phyloP scores from a whole-genome alignment of 2,329 filamentous ascomycete species.

The Pseudopyricularia javanii region DNA sequence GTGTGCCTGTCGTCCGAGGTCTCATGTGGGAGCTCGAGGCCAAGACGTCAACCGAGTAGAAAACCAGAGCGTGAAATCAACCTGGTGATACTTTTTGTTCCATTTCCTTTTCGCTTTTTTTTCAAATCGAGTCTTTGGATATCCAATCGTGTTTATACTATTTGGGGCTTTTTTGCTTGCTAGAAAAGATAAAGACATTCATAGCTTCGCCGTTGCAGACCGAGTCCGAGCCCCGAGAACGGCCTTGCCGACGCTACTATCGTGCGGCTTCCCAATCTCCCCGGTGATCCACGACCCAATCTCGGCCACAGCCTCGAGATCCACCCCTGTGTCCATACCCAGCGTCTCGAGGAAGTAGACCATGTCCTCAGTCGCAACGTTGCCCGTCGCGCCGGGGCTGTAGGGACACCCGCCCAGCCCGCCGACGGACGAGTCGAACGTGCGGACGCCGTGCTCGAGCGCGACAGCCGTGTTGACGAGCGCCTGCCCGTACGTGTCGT shows the following conservation, averaged over 20 bases:
- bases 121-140: no score
- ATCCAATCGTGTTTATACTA: no score
- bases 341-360: conserved; percentile 66
- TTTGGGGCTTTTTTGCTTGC: not conserved
- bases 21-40: not conserved
- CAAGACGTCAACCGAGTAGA: not conserved
- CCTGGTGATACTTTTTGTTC: not conserved
- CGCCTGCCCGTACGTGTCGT: conserved; percentile 79
- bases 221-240: conserved; percentile 36
- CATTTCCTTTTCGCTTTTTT: no score
- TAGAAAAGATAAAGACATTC: not conserved
- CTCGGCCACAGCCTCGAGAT: conserved; percentile 52
- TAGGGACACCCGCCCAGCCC: conserved; percentile 79
- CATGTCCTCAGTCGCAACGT: conserved; percentile 75
- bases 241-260: conserved; percentile 56
- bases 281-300: conserved; percentile 62
- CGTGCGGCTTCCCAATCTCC: conserved; percentile 50
- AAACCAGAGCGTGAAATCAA: not conserved
- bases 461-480: conserved; percentile 71
- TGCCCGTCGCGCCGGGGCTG: conserved; percentile 74
- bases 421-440: conserved; percentile 68
- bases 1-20: not conserved
- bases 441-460: conserved; percentile 64
- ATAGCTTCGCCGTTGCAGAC: not conserved
- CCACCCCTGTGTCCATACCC: conserved; percentile 63